phyloP scores from a whole-genome alignment of 139 green algal species.

The Pleodorina starrii region DNA sequence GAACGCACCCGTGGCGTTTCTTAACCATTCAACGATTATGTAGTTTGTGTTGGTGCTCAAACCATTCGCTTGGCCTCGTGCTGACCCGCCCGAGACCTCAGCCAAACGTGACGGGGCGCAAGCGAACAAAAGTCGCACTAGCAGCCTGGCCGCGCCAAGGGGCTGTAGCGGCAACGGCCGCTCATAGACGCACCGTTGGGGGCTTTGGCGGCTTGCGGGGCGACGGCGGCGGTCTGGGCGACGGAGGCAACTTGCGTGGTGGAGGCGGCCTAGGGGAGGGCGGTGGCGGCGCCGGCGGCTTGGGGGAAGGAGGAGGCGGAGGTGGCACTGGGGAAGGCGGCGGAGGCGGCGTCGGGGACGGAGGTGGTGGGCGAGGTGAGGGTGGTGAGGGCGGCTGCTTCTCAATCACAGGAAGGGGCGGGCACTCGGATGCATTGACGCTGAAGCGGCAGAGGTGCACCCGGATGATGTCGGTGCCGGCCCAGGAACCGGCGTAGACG shows the following conservation, averaged over 20 bases:
- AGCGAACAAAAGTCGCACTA: too few relatives aligned
- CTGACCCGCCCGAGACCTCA: too few relatives aligned
- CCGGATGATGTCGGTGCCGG: neutral
- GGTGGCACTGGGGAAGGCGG: neutral
- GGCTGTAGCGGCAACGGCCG: too few relatives aligned
- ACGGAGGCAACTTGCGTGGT: neutral
- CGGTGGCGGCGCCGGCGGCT: neutral
- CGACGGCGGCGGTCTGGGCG: neutral
- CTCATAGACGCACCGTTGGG: too few relatives aligned
- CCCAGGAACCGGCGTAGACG: neutral
- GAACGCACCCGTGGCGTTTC: too few relatives aligned
- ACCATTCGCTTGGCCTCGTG: too few relatives aligned
- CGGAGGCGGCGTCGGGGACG: neutral
- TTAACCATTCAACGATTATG: too few relatives aligned
- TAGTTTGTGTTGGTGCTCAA: too few relatives aligned
- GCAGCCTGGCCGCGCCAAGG: too few relatives aligned
- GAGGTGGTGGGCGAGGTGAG: neutral
- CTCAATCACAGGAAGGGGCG: neutral
- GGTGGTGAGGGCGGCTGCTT: neutral
- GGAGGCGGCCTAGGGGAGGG: neutral
- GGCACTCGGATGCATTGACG: neutral
- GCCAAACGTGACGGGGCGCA: too few relatives aligned
- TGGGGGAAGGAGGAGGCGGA: neutral
- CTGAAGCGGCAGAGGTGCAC: conserved; percentile 26
- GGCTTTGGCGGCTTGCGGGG: neutral